A percentile compares a stretch with the other conserved stretches of the same genome.
Conservation (phyloP, 352 stramenopile genomes). For the Globisporangium rhizosaccharum region DNA sequence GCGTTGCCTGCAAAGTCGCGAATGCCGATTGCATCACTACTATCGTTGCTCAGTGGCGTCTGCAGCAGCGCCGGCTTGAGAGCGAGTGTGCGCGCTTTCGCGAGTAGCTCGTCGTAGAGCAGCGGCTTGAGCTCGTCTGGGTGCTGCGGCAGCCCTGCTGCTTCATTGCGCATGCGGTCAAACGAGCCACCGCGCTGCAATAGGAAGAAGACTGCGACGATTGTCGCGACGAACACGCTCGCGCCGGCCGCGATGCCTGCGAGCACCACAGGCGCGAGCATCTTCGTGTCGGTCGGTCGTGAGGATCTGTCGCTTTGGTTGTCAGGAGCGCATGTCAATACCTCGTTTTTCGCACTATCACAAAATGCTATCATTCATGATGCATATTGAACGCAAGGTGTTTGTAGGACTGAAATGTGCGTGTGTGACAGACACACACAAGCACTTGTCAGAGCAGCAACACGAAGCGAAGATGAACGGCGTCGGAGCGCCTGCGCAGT, state of each 20-base stretch:
- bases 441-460: not conserved
- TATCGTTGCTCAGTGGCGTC: constrained; percentile 16
- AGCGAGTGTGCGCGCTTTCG: constrained; percentile 25
- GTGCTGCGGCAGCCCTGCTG: constrained; percentile 49
- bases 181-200: constrained; percentile 83
- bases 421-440: not conserved
- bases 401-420: not conserved
- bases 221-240: constrained; percentile 78
- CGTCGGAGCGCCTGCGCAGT: constrained; percentile 59
- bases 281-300: constrained; percentile 9
- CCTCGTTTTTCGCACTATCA: no score
- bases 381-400: not conserved
- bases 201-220: constrained; percentile 81
- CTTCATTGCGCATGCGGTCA: constrained; percentile 79
- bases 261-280: constrained; percentile 53
- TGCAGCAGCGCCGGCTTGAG: constrained; percentile 31
- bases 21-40: constrained; percentile 36
- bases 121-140: constrained; percentile 71
- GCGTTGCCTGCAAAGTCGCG: constrained; percentile 29
- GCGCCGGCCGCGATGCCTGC: constrained; percentile 76
- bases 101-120: constrained; percentile 86
- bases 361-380: no score
- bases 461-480: constrained; percentile 59
- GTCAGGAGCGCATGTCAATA: not conserved
- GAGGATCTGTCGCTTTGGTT: not conserved